Conservation (phyloP, 495 filamentous ascomycete genomes). For the Immersiella caudata region DNA sequence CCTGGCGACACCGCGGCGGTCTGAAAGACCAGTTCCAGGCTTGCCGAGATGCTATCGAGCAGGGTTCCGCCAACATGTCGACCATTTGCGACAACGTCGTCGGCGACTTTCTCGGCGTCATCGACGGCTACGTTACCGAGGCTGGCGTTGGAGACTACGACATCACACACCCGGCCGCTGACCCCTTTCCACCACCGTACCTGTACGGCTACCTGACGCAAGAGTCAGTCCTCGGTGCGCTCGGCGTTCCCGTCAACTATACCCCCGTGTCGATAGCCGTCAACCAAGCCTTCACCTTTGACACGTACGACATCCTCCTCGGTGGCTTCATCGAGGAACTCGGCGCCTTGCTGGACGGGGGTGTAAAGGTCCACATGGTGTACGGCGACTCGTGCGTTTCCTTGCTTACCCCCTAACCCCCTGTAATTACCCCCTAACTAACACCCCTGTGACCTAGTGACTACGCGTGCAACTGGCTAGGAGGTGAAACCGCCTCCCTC, state of each 20-base stretch:
- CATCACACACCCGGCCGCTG: constrained; percentile 51
- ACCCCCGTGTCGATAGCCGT: constrained; percentile 57
- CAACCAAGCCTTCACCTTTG: constrained; percentile 52
- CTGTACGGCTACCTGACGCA: constrained; percentile 63
- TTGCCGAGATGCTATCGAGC: constrained; percentile 50
- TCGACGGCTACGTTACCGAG: too few relatives aligned
- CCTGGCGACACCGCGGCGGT: constrained; percentile 34
- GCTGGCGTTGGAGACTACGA: too few relatives aligned
- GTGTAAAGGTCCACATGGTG: constrained; percentile 66
- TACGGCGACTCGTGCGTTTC: constrained; percentile 51
- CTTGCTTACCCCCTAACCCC: too few relatives aligned
- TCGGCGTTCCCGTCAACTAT: constrained; percentile 69
- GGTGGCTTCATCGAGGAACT: constrained; percentile 49
- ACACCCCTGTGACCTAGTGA: too few relatives aligned
- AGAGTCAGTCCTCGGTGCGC: constrained; percentile 57
- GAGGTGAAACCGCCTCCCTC: constrained; percentile 60
- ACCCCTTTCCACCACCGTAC: constrained; percentile 65
- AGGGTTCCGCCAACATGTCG: too few relatives aligned
- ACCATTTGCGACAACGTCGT: too few relatives aligned
- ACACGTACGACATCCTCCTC: constrained; percentile 53
- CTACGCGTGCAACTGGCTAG: constrained; percentile 66
- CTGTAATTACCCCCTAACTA: too few relatives aligned
- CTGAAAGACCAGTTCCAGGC: constrained; percentile 49
- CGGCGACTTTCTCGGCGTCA: too few relatives aligned
- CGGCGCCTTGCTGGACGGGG: constrained; percentile 49